Evolutionary conservation across 1,139 yeast genomes (phyloP).

Genomic region (Nakaseomyces bracarensis): DNA sequence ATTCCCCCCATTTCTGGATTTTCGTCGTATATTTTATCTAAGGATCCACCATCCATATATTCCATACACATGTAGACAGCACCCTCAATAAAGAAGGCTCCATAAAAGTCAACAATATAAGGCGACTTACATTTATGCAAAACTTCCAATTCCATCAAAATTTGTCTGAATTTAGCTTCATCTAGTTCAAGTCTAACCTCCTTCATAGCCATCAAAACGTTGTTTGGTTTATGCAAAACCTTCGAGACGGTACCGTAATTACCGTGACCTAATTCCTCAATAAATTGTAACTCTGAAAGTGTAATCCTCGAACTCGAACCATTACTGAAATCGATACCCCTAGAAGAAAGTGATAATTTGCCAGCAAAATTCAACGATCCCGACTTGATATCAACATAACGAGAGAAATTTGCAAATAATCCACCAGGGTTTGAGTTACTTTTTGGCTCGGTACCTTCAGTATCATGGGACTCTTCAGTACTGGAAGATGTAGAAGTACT

Average conservation of each 20-base stretch:
- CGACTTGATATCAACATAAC: conserved; percentile 82
- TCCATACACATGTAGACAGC: conserved; percentile 99
- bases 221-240: conserved; percentile 90
- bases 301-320: conserved; percentile 85
- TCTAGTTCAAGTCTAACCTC: conserved; percentile 89
- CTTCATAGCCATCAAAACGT: conserved; percentile 92
- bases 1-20: conserved; percentile 50
- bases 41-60: conserved; percentile 94
- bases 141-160: conserved; percentile 90
- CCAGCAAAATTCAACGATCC: conserved; percentile 91
- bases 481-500: conserved; percentile 30
- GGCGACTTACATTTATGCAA: conserved; percentile 86
- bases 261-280: conserved; percentile 87
- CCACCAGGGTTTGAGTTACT: conserved; percentile 26
- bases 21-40: conserved; percentile 71
- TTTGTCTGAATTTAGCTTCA: conserved; percentile 84
- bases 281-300: conserved; percentile 72
- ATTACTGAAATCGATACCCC: conserved; percentile 82
- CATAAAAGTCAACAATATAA: conserved; percentile 88
- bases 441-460: conserved; percentile 25
- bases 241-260: conserved; percentile 93
- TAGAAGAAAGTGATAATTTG: conserved; percentile 82
- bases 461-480: conserved; percentile 20
- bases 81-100: conserved; percentile 95
- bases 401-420: conserved; percentile 71